These are phyloP conservation scores for Aspergillus leporis DNA, from an alignment of 495 filamentous ascomycete genomes.

Conservation along the genomic window DNA sequence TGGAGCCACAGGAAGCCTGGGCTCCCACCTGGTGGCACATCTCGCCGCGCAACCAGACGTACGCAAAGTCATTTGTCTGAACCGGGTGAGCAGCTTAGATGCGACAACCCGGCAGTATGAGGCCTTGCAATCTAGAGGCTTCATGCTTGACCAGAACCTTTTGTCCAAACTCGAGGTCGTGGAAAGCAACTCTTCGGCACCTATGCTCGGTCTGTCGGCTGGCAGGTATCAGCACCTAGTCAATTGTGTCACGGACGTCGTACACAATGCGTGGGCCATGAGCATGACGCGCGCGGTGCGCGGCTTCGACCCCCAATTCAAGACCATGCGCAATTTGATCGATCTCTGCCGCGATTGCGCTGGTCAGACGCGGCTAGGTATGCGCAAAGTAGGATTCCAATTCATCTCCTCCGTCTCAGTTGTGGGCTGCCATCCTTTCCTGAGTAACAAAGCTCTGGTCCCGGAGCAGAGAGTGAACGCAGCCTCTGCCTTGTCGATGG, in stretches of 20 bases:
- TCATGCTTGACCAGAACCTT: constrained; percentile 24
- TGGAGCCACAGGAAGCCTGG: constrained; percentile 51
- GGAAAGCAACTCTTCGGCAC: constrained; percentile 43
- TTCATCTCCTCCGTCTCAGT: constrained; percentile 55
- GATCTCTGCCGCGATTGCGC: constrained; percentile 41
- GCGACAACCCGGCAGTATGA: constrained; percentile 28
- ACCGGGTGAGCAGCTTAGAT: constrained; percentile 33
- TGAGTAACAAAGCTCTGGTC: constrained; percentile 24
- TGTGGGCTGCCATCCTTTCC: constrained; percentile 43
- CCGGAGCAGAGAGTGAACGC: constrained; percentile 25
- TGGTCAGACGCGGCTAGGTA: constrained; percentile 1
- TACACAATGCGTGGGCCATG: constrained; percentile 62
- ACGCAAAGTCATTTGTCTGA: constrained; percentile 43
- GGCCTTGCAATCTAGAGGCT: constrained; percentile 35
- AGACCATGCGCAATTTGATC: constrained; percentile 45
- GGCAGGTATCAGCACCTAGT: constrained; percentile 40
- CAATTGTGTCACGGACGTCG: constrained; percentile 46
- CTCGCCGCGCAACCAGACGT: constrained; percentile 25
- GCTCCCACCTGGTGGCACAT: constrained; percentile 44
- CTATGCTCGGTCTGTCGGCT: constrained; percentile 44
- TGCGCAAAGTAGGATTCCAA: constrained; percentile 42
- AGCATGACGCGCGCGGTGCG: constrained; percentile 42
- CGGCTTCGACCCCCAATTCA: constrained; percentile 50
- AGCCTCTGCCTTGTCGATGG: constrained; percentile 38
- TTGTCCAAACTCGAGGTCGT: constrained; percentile 27